Base-by-base conservation (phyloP, 495 filamentous ascomycete genomes). In the Apodospora peruviana region DNA sequence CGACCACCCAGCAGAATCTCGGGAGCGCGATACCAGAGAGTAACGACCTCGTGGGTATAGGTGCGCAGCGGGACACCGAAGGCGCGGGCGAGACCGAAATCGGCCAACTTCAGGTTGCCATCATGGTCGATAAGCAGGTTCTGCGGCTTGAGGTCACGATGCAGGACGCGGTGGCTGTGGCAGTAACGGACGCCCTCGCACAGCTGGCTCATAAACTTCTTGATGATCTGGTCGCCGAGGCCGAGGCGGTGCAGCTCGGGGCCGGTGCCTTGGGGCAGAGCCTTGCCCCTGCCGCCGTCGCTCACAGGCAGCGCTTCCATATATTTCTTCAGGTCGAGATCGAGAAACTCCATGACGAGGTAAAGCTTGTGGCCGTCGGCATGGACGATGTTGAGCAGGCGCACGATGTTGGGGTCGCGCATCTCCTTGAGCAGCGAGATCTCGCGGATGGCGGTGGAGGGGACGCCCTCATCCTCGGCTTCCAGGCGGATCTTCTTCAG, bases 21-120 rank as follows among this genome's bases (percentile, higher is more conserved):
- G 0, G 93, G 93, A n/a, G 91, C 80, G 43, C 94, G 88, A 65
- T 97, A 97, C 93, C 93, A 99, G 45, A 99, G 79, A 0, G 93
- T 99, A 45, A 99, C 93, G 48, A 98, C 93, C 78, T 97, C 94
- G 67, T 99, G 93, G 45, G 93, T 99, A 65, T 97, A 97, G 25
- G 94, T 99, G 55, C 94, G 78, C 56, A 97, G 77, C 0, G 93
- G 93, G 25, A 97, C 93, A 66, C 93, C 93, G 61, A 99, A 97
- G 3, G 94, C 94, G 59, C 93, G 81, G 2, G 93, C 93, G 57
- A 99, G 75, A 65, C 93, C 93, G 62, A 99, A 99, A 78, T 99
- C 93, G 35, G 90, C 93, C 56, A 99, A 72, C 74, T 99, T 99
- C 51, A 99, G 72, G 66, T 97, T 96, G 43, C 94, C 93, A 9